phyloP scores from a whole-genome alignment of 2,329 filamentous ascomycete species.

The Fonsecaea erecta region DNA sequence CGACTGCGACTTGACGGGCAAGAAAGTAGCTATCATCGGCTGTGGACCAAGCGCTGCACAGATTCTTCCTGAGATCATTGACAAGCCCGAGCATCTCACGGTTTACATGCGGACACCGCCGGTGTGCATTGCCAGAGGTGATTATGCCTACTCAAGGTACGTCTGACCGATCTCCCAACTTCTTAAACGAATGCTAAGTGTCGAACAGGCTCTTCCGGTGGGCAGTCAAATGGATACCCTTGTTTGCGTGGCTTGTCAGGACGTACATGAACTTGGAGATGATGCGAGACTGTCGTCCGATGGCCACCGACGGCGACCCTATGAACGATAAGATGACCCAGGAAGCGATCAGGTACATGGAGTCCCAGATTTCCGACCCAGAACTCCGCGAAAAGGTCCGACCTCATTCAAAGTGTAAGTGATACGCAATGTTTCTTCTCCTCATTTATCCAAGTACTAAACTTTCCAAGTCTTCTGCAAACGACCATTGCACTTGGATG shows the following conservation, averaged over 20 bases:
- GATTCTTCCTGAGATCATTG: conserved; percentile 22
- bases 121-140: conserved; percentile 6
- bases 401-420: conserved; percentile 21
- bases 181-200: background rate
- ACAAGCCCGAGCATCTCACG: conserved; percentile 19
- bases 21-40: conserved; percentile 21
- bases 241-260: background rate
- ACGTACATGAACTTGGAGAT: conserved; percentile 3
- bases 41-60: conserved; percentile 23
- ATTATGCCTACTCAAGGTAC: conserved; percentile 19
- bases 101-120: conserved; percentile 23
- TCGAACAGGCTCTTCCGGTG: background rate
- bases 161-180: background rate
- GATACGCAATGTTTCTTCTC: background rate
- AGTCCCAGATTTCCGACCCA: conserved; percentile 23
- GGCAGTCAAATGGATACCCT: background rate
- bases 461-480: conserved; percentile 21
- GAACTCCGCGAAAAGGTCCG: conserved; percentile 20
- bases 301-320: conserved; percentile 1
- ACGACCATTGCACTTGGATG: conserved; percentile 18
- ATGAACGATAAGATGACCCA: conserved; percentile 12
- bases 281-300: conserved; percentile 3
- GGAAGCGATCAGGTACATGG: conserved; percentile 18
- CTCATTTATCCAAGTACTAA: background rate
- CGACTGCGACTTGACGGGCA: conserved; percentile 2